These are phyloP conservation scores for Daldinia eschscholtzii DNA, from an alignment of 2,329 filamentous ascomycete species.

Conservation along the genomic window DNA sequence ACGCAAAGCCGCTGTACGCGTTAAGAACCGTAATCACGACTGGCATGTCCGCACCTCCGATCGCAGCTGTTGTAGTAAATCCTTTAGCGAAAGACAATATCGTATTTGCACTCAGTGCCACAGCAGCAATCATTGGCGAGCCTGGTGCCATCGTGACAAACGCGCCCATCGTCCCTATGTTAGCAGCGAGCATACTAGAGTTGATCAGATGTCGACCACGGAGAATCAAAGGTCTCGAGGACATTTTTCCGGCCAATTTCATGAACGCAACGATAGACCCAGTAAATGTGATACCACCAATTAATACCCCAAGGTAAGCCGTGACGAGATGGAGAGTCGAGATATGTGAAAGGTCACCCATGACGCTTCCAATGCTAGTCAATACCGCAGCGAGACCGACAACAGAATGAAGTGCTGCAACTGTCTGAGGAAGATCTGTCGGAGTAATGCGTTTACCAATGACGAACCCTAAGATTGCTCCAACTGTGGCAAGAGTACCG, in stretches of 20 bases:
- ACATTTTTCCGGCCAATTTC: conserved; percentile 86
- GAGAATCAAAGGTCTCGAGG: conserved; percentile 78
- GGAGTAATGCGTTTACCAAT: conserved; percentile 90
- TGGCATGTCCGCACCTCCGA: conserved; percentile 94
- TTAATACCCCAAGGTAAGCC: conserved; percentile 86
- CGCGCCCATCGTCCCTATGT: conserved; percentile 84
- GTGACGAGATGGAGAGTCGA: conserved; percentile 86
- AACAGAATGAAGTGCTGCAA: conserved; percentile 89
- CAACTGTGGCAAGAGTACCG: conserved; percentile 78
- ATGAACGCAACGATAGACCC: conserved; percentile 91
- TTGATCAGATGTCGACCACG: conserved; percentile 84
- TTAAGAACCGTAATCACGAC: conserved; percentile 93
- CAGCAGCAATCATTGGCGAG: conserved; percentile 81
- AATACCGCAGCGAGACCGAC: conserved; percentile 90
- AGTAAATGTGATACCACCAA: conserved; percentile 90
- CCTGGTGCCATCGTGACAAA: conserved; percentile 87
- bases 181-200: conserved; percentile 77
- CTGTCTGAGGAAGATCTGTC: conserved; percentile 88
- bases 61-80: conserved; percentile 87
- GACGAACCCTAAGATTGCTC: conserved; percentile 74
- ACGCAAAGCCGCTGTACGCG: conserved; percentile 89
- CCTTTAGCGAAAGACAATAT: conserved; percentile 86
- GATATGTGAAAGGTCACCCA: conserved; percentile 77
- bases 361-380: conserved; percentile 88
- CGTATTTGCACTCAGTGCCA: conserved; percentile 81